Evolutionary conservation across 1,284 basidiomycete genomes (phyloP).

Genomic region (Boletus calvinii): DNA sequence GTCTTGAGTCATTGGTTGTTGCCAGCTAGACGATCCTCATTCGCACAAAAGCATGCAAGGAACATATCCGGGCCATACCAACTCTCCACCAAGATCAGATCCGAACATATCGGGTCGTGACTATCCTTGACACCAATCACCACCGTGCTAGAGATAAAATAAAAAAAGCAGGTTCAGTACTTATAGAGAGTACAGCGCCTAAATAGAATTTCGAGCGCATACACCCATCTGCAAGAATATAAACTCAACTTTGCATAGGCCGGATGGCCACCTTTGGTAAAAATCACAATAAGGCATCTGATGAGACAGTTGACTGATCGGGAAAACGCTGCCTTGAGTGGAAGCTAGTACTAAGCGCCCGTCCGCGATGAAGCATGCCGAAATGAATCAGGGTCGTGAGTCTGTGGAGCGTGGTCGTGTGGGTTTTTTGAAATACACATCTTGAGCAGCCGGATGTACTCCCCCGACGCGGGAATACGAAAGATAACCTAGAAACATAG

Average conservation of each 20-base stretch:
- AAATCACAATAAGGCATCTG: background rate
- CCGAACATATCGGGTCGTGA: slow-evolving; percentile 7
- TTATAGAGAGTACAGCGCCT: background rate
- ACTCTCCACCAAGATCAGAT: slow-evolving; percentile 2
- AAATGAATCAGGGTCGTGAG: slow-evolving; percentile 35
- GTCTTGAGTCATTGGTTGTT: too few species aligned
- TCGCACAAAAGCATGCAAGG: background rate
- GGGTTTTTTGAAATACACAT: slow-evolving; percentile 9
- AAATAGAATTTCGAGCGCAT: background rate
- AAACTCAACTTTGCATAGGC: background rate
- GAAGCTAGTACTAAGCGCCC: slow-evolving; percentile 7
- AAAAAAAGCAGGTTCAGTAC: slow-evolving; percentile 1
- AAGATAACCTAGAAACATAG: background rate
- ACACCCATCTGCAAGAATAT: background rate
- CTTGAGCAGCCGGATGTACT: background rate
- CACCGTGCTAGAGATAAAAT: slow-evolving; percentile 4
- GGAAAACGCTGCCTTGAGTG: slow-evolving; percentile 19
- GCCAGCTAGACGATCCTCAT: background rate
- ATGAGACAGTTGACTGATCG: slow-evolving; percentile 15
- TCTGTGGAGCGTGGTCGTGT: slow-evolving; percentile 7
- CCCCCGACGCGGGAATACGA: slow-evolving; percentile 6
- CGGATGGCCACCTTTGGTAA: slow-evolving; percentile 5
- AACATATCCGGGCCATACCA: background rate
- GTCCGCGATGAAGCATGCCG: slow-evolving; percentile 25
- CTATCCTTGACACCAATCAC: slow-evolving; percentile 2